Base-by-base conservation (phyloP, 345 rosid genomes). In the Eutrema japonicum region DNA sequence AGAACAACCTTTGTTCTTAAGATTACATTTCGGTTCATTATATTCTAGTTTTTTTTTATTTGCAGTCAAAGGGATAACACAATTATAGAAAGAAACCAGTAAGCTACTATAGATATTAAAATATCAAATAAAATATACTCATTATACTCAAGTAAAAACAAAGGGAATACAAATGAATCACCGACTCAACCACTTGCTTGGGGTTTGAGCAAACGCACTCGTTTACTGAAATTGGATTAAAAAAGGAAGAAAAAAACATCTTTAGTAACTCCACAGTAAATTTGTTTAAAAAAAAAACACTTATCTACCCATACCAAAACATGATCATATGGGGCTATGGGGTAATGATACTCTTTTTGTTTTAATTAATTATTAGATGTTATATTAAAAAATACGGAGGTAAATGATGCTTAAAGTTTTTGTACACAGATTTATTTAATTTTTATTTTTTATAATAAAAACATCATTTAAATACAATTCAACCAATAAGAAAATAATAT, bases 161-260 rank as follows among this genome's bases (percentile, higher is more conserved):
- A 40, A 73, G 42, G 43, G 45, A 73, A 65, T 29, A 64, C 49
- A 70, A 36, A 22, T 1, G 48, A 70, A 64, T 45, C 49, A 63
- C 18, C 4, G 37, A 42, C 52, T 9, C 64, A 64, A 53, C 76
- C 41, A 73, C 71, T 64, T 46, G 36, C 49, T 46, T 73, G 71
- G 65, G 64, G 49, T 36, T 46, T 55, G 71, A 55, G 58, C 58
- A 64, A 54, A 38, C 63, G 10, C 70, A 73, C 40, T 64, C 13
- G 45, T 42, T 51, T 29, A 52, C 72, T 53, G 30, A 41, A 27
- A 27, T 16, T 12, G 8, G 43, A 41, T 63, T 22, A 22, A 22
- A 22, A 8, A n/a, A n/a, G n/a, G 1, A 18, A 12, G 36, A 7
- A 37, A 22, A 42, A 14, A 35, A 18, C 35, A 9, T 7, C 5